phyloP scores from a whole-genome alignment of 2,329 filamentous ascomycete genomes.

The Berkeleyomyces basicola region DNA sequence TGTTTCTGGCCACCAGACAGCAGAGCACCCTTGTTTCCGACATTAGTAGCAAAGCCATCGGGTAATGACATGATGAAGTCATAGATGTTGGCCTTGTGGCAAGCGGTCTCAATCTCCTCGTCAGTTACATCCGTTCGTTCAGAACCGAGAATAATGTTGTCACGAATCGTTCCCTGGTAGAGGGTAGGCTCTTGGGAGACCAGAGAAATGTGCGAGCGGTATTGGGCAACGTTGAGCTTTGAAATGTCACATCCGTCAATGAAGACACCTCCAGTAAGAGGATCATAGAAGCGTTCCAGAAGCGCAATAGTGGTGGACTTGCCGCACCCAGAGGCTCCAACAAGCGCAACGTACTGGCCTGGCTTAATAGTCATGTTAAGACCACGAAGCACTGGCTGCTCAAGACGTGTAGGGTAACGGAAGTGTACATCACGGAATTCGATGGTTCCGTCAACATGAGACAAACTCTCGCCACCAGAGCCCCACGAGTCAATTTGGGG shows the following conservation, averaged over 20 bases:
- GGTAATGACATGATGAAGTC: slow-evolving; percentile 78
- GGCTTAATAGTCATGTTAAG: slow-evolving; percentile 58
- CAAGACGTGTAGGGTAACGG: slow-evolving; percentile 77
- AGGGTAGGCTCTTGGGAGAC: slow-evolving; percentile 90
- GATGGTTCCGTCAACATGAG: slow-evolving; percentile 54
- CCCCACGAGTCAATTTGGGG: slow-evolving; percentile 76
- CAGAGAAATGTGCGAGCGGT: slow-evolving; percentile 67
- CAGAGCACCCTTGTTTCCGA: slow-evolving; percentile 73
- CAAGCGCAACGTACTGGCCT: slow-evolving; percentile 73
- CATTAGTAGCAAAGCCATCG: slow-evolving; percentile 70
- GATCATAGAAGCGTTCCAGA: slow-evolving; percentile 88
- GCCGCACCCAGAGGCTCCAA: slow-evolving; percentile 86
- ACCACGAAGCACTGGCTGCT: slow-evolving; percentile 81
- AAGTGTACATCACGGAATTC: slow-evolving; percentile 92
- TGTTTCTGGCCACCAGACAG: slow-evolving; percentile 89
- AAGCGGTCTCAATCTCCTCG: slow-evolving; percentile 57
- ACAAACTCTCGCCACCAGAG: slow-evolving; percentile 43
- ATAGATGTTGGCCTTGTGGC: slow-evolving; percentile 81
- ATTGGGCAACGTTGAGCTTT: slow-evolving; percentile 67
- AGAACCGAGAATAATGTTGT: slow-evolving; percentile 75
- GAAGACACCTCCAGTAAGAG: slow-evolving; percentile 60
- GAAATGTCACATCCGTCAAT: slow-evolving; percentile 74
- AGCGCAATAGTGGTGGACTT: slow-evolving; percentile 89
- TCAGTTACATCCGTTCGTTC: slow-evolving; percentile 49
- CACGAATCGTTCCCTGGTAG: slow-evolving; percentile 79